Evolutionary conservation across 768 basidiomycete species (phyloP), one percentile per base, ranked within the genome.

Genomic region (Clitopilus passeckerianus): DNA sequence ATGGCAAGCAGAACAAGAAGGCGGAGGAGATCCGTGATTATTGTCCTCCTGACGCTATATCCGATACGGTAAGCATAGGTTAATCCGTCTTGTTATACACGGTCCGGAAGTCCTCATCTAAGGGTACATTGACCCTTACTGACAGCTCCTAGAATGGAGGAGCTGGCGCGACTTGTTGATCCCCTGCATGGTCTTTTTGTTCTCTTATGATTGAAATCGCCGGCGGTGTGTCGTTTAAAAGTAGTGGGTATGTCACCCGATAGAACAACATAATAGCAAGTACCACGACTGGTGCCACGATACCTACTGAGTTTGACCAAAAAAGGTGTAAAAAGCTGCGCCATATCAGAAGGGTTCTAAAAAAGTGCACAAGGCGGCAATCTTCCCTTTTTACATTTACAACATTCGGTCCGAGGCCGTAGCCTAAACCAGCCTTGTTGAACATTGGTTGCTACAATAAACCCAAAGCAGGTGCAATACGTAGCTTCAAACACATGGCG

Each of bases 61-160:
- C 46, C 46, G 46, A 50, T 50, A 50, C 46, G 46, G 46, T 50
- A 50, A 50, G 46, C 46, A 50, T 50, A 50, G 46, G 46, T 50
- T 18, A 50, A 50, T 50, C 46, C 6, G 46, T 18, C 18, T 20
- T 50, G 46, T 50, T 50, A 3, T 23, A 16, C 20, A 23, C 46
- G 46, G 46, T 20, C 46, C 46, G 46, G 20, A 50, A 20, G 10
- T n/a, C 22, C 37, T 41, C 37, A 15, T 2, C 12, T 9, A 15
- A 41, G 46, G 18, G 12, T 20, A 10, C 46, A 50, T 9, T 22
- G 18, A 22, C 46, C 46, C 46, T 50, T n/a, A 23, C 16, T 50
- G 46, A 16, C 46, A 18, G 16, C 2, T 50, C 46, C 16, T 20
- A 18, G 46, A 50, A 50, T 50, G 46, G 46, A 50, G 46, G 20